A percentile compares a stretch with the other conserved stretches of the same genome.
These are phyloP conservation scores for Fusarium globosum DNA, from an alignment of 2,329 filamentous ascomycete genomes.

Conservation along the genomic window DNA sequence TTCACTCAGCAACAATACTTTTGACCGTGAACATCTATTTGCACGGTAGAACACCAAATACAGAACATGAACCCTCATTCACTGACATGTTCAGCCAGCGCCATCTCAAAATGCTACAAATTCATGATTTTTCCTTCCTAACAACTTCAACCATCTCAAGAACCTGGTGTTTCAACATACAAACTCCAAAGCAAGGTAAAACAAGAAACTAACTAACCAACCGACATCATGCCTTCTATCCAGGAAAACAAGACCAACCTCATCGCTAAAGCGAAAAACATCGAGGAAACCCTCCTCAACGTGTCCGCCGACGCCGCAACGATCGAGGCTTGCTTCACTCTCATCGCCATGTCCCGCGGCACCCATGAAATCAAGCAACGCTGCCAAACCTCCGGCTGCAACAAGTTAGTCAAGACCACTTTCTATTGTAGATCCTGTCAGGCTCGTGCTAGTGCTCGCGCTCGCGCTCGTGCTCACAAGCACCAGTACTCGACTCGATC, in stretches of 20 bases:
- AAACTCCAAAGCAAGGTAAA: background rate
- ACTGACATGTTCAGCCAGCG: background rate
- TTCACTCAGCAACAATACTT: background rate
- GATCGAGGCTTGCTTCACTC: background rate
- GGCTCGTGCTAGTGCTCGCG: background rate
- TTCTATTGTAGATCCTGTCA: background rate
- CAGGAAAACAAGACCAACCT: background rate
- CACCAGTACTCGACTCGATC: background rate
- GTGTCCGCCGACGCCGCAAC: background rate
- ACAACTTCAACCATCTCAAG: background rate
- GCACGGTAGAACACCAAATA: background rate
- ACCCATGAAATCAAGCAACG: background rate
- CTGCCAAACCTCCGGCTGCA: background rate
- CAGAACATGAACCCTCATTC: background rate
- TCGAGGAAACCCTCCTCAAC: background rate
- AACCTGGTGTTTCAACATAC: background rate
- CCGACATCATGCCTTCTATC: background rate
- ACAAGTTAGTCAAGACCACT: background rate
- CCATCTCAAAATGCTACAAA: background rate
- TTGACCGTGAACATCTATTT: background rate
- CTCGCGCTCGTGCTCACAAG: background rate
- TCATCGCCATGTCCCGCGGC: slow-evolving; percentile 1
- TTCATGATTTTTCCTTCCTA: background rate
- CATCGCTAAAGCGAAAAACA: background rate
- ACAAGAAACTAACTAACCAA: background rate